Conservation (phyloP, 1,284 basidiomycete species). For the Pseudomicrostroma phylloplanum region DNA sequence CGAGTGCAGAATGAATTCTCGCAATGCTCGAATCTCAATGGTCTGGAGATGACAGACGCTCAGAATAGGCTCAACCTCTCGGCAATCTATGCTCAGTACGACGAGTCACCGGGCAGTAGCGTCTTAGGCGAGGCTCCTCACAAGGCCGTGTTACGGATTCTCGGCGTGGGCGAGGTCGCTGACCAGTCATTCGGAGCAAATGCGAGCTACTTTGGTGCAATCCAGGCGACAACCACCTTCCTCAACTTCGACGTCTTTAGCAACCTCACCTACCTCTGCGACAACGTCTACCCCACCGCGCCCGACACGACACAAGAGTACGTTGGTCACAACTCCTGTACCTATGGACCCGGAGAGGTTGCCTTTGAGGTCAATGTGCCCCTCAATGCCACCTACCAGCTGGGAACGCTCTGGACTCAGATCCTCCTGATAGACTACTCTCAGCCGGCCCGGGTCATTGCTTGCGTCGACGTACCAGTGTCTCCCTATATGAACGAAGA, state of each 20-base stretch:
- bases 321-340: constrained; percentile 25
- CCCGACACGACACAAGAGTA: constrained; percentile 25
- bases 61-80: constrained; percentile 40
- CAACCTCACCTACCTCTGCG: constrained; percentile 40
- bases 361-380: constrained; percentile 73
- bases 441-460: constrained; percentile 61
- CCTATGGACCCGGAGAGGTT: constrained; percentile 60
- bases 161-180: constrained; percentile 26
- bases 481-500: constrained; percentile 64
- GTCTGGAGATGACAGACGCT: constrained; percentile 24
- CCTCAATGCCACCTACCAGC: constrained; percentile 63
- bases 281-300: constrained; percentile 30
- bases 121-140: constrained; percentile 17
- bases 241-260: constrained; percentile 37
- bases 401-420: constrained; percentile 76
- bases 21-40: constrained; percentile 23
- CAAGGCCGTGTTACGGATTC: constrained; percentile 30
- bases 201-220: constrained; percentile 20
- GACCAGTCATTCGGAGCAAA: constrained; percentile 18
- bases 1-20: constrained; percentile 23
- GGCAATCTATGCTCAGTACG: constrained; percentile 42
- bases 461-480: constrained; percentile 72
- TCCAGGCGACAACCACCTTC: constrained; percentile 31
- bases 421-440: constrained; percentile 80
- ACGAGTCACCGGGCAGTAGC: constrained; percentile 17